Base-by-base conservation (phyloP, 2,329 filamentous ascomycete species). In the Fusarium miscanthi region DNA sequence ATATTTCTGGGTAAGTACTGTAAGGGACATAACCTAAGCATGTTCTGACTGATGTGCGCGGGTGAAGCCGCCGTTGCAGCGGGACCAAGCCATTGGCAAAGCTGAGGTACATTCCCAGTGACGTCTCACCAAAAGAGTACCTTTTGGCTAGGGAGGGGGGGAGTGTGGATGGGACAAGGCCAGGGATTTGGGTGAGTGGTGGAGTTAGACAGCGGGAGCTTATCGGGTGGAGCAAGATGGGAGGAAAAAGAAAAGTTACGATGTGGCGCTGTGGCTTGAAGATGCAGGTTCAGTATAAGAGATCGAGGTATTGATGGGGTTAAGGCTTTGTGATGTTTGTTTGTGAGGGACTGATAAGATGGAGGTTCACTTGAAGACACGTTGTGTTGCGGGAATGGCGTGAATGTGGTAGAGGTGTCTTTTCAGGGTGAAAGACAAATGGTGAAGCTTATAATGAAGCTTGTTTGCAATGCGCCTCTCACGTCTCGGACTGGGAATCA, bases 11-110 rank as follows among this genome's bases (percentile, higher is more conserved):
- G 53, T 54, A 56, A 40, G 27, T 30, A 30, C 27, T 9, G 62
- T 67, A 66, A 25, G 48, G 48, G 33, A 52, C 48, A 16, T 37
- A 37, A 37, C 48, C 48, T 52, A 52, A 59, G 66, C 56, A 74
- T 57, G 59, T 57, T 33, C 27, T 17, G 48, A 37, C 21, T 52
- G 69, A 72, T 74, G 72, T 53, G 68, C 74, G 74, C 74, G 74
- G 74, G 74, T 62, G 67, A 69, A 68, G 74, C 74, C 74, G 74
- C 73, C 42, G 67, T 74, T 75, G 72, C 72, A 76, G 74, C 70
- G 69, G 74, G 41, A 25, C 52, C 38, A 63, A 52, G 60, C 31
- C 17, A 49, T 52, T 33, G 17, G 25, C 27, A 19, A 46, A 53
- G 9, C 30, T 6, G 21, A 58, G 21, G 69, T 72, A 72, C 53